Conservation (phyloP, 2,329 filamentous ascomycete genomes). For the Phyllosticta capitalensis region DNA sequence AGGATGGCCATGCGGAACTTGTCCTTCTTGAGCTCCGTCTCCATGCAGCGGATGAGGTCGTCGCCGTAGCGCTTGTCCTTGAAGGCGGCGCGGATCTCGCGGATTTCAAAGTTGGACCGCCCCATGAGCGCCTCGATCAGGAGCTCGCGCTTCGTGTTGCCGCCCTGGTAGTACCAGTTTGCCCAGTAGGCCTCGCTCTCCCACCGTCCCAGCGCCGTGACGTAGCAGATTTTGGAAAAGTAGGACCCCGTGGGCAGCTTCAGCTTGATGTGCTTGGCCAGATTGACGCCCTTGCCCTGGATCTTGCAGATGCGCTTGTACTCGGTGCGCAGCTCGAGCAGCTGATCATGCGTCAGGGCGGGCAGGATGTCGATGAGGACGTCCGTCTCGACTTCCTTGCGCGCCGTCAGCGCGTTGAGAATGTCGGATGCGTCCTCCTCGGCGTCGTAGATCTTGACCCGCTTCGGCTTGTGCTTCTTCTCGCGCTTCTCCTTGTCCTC, state of each 20-base stretch:
- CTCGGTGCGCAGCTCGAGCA: slow-evolving; percentile 74
- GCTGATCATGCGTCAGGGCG: slow-evolving; percentile 73
- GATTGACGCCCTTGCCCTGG: slow-evolving; percentile 69
- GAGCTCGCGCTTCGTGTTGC: slow-evolving; percentile 74
- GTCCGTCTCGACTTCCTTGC: slow-evolving; percentile 54
- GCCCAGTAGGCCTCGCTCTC: slow-evolving; percentile 96
- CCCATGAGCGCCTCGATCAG: slow-evolving; percentile 92
- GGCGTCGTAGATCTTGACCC: slow-evolving; percentile 72
- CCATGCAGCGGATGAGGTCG: slow-evolving; percentile 74
- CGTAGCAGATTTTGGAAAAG: slow-evolving; percentile 86
- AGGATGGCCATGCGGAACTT: slow-evolving; percentile 90
- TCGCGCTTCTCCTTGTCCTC: slow-evolving; percentile 26
- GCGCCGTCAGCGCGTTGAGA: slow-evolving; percentile 61
- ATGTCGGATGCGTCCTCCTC: slow-evolving; percentile 68
- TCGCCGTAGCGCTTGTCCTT: slow-evolving; percentile 86
- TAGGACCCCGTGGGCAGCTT: slow-evolving; percentile 56
- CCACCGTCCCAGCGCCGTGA: slow-evolving; percentile 80
- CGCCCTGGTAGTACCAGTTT: slow-evolving; percentile 92
- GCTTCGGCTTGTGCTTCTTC: slow-evolving; percentile 40
- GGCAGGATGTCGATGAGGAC: slow-evolving; percentile 77
- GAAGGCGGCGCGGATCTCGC: slow-evolving; percentile 78
- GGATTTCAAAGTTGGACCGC: slow-evolving; percentile 76
- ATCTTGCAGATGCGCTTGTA: slow-evolving; percentile 88
- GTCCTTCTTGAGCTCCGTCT: slow-evolving; percentile 84
- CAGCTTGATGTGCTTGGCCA: slow-evolving; percentile 77